A percentile compares a stretch with the other conserved stretches of the same genome.
These are phyloP conservation scores for Eucalyptus polyanthemos DNA, from an alignment of 345 rosid genomes.

Conservation along the genomic window DNA sequence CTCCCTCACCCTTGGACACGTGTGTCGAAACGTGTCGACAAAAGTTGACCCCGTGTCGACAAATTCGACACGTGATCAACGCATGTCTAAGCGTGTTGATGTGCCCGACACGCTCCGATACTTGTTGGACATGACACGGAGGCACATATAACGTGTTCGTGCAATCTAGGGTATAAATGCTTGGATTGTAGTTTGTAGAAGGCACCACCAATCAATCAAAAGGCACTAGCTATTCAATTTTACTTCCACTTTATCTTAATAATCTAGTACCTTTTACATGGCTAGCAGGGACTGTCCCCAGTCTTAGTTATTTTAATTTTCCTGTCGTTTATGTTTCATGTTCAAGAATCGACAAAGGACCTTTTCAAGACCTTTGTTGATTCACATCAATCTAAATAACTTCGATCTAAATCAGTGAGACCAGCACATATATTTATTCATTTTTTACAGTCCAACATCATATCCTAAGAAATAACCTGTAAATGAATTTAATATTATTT, in stretches of 20 bases:
- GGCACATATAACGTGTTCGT: no score
- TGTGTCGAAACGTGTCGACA: no score
- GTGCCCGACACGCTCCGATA: background rate
- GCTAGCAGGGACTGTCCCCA: background rate
- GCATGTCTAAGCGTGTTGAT: no score
- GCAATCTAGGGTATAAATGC: background rate
- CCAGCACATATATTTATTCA: background rate
- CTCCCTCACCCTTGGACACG: no score
- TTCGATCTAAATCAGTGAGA: background rate
- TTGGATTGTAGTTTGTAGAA: background rate
- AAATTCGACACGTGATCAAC: no score
- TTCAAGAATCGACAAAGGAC: background rate
- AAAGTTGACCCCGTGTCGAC: no score
- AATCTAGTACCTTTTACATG: background rate
- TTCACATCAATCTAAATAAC: background rate
- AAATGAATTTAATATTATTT: background rate
- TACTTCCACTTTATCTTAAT: background rate
- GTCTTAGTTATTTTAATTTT: background rate
- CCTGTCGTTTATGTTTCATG: background rate
- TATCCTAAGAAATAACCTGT: background rate
- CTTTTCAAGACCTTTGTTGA: background rate
- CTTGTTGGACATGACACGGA: no score
- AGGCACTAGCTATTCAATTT: background rate
- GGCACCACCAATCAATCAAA: background rate
- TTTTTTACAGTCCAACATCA: background rate